A percentile compares a stretch with the other conserved stretches of the same genome.
phyloP scores from a whole-genome alignment of 2,329 filamentous ascomycete genomes.

The Hymenoscyphus infarciens region DNA sequence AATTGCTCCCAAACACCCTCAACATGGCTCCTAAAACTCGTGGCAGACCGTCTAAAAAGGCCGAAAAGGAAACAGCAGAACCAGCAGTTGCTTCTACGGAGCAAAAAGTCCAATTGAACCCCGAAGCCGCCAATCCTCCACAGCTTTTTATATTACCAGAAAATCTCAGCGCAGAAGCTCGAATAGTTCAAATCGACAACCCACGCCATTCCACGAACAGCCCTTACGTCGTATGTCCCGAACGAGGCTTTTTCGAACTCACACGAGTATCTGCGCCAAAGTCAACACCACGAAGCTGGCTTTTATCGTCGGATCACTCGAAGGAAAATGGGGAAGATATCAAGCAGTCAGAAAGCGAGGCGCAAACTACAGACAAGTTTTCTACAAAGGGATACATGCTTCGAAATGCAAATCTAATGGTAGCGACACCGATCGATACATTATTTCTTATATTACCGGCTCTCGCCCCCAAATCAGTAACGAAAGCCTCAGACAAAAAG shows the following conservation, averaged over 20 bases:
- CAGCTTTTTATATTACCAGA: constrained; percentile 60
- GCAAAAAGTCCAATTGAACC: constrained; percentile 31
- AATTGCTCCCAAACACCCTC: constrained; percentile 3
- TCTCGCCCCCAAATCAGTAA: constrained; percentile 47
- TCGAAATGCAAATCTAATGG: constrained; percentile 68
- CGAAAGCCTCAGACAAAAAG: constrained; percentile 50
- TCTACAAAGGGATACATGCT: constrained; percentile 50
- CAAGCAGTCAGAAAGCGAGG: constrained; percentile 26
- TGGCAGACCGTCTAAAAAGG: constrained; percentile 27
- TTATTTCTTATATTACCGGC: constrained; percentile 79
- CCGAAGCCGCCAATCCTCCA: constrained; percentile 41
- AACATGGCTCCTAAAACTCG: constrained; percentile 32
- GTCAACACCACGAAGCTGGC: constrained; percentile 57
- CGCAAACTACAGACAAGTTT: constrained; percentile 14
- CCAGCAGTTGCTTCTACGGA: constrained; percentile 28
- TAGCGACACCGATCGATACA: constrained; percentile 81
- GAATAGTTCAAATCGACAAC: constrained; percentile 57
- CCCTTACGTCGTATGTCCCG: constrained; percentile 60
- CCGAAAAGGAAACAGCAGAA: constrained; percentile 19
- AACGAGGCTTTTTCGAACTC: constrained; percentile 63
- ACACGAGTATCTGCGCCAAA: constrained; percentile 53
- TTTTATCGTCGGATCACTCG: constrained; percentile 40
- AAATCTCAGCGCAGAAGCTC: constrained; percentile 49
- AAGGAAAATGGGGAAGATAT: not conserved
- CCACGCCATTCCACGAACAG: constrained; percentile 53